Base-by-base conservation (phyloP, 768 basidiomycete genomes). In the Suillus clintonianus region DNA sequence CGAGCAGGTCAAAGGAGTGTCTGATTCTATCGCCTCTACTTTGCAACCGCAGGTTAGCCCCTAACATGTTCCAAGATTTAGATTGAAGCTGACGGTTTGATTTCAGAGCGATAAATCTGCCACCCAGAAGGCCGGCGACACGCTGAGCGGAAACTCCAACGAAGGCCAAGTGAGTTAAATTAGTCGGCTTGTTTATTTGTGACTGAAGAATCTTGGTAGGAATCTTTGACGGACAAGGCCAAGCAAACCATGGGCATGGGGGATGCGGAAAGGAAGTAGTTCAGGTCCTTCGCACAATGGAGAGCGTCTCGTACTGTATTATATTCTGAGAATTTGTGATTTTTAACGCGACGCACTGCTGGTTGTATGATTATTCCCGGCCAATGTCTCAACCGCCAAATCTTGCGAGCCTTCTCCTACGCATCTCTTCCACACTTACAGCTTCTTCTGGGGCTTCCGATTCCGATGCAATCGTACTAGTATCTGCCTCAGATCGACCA, bases 371-470 rank as follows among this genome's bases (percentile, higher is more conserved):
- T 17, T 10, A 54, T 19, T 50, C 22, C 11, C 19, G 13, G 15
- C 41, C 19, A 22, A 34, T 60, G 19, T n/a, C 34, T 77, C 69
- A 85, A 37, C 78, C 77, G 19, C 86, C 89, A 74, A 93, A 93
- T 65, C 82, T 82, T 7, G 86, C 89, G 61, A 89, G 72, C 55
- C 90, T 77, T 70, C 85, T 83, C 70, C 80, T 80, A 47, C 91
- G 82, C 64, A 93, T 83, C 69, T 90, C 89, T 60, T 92, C 91
- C 39, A 90, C 67, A 65, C 79, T 84, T 10, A 83, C 79, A 53
- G 78, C 71, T 62, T 80, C 81, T 47, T 70, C 68, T 47, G 69
- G 62, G 30, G 51, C 62, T 36, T 66, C 68, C 24, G 70, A 65
- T 50, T 76, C 75, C 5, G 72, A 63, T 34, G 62, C 61, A 53